A percentile compares a stretch with the other conserved stretches of the same genome.
Evolutionary conservation across 805 yeast genomes (phyloP).

Genomic region (Hemisphaericaspora nanyangensis): DNA sequence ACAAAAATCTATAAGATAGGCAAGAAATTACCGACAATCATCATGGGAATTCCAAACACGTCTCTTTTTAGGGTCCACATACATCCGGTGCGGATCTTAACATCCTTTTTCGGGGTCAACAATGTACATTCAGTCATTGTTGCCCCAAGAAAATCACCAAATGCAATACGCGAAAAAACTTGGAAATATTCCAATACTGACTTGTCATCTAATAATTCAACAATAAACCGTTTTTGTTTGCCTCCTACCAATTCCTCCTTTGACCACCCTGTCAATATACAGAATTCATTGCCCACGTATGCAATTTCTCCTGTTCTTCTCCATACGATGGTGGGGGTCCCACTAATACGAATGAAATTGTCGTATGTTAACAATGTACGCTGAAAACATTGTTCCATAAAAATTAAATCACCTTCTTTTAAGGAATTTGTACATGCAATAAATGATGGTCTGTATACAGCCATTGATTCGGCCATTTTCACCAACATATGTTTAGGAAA

Average conservation of each 20-base stretch:
- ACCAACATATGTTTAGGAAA: constrained; percentile 69
- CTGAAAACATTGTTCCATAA: constrained; percentile 96
- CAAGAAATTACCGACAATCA: constrained; percentile 90
- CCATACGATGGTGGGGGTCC: constrained; percentile 96
- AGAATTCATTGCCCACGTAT: constrained; percentile 91
- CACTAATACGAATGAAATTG: constrained; percentile 75
- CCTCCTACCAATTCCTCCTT: constrained; percentile 58
- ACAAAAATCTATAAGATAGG: constrained; percentile 51
- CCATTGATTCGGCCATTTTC: constrained; percentile 82
- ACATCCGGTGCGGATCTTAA: constrained; percentile 70
- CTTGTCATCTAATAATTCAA: constrained; percentile 81
- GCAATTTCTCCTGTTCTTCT: constrained; percentile 93
- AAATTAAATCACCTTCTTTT: constrained; percentile 86
- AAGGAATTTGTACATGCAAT: constrained; percentile 87
- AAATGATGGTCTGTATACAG: constrained; percentile 86
- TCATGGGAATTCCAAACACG: constrained; percentile 95
- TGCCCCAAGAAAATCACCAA: constrained; percentile 82
- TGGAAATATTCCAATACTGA: constrained; percentile 87
- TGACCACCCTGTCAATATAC: constrained; percentile 88
- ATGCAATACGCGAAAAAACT: constrained; percentile 78
- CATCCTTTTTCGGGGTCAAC: constrained; percentile 50
- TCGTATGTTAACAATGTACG: constrained; percentile 87
- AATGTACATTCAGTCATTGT: constrained; percentile 86
- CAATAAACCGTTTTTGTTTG: constrained; percentile 62
- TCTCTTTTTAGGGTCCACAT: constrained; percentile 93